A percentile compares a stretch with the other conserved stretches of the same genome.
Evolutionary conservation across 805 yeast genomes (phyloP).

Genomic region (Barnettozyma populi): DNA sequence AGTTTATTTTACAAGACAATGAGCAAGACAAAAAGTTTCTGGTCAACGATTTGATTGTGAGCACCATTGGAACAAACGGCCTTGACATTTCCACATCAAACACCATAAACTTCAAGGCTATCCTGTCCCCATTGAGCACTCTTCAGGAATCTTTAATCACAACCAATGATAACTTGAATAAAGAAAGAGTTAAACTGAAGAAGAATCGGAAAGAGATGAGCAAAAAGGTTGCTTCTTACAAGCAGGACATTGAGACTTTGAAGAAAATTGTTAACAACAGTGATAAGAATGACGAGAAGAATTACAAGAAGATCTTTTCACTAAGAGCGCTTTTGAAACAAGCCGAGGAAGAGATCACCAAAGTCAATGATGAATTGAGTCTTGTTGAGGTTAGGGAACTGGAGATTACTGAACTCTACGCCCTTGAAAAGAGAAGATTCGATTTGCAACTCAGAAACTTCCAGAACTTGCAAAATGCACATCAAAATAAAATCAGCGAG

Average conservation of each 20-base stretch:
- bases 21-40: conserved; percentile 26
- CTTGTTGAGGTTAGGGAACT: conserved; percentile 24
- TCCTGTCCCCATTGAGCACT: conserved; percentile 56
- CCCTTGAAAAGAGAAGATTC: conserved; percentile 33
- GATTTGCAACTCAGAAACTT: conserved; percentile 31
- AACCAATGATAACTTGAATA: conserved; percentile 51
- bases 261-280: conserved; percentile 42
- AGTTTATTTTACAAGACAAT: conserved; percentile 32
- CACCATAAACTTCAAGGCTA: conserved; percentile 26
- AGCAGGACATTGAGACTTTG: conserved; percentile 51
- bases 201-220: conserved; percentile 53
- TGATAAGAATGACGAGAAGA: conserved; percentile 53
- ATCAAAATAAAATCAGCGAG: conserved; percentile 22
- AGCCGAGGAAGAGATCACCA: conserved; percentile 22
- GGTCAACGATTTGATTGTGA: conserved; percentile 34
- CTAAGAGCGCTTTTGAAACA: conserved; percentile 21
- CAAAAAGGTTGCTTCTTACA: conserved; percentile 44
- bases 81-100: conserved; percentile 24
- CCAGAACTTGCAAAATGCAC: conserved; percentile 27
- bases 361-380: conserved; percentile 14
- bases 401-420: conserved; percentile 34
- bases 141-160: conserved; percentile 61
- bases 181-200: conserved; percentile 53
- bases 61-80: conserved; percentile 28
- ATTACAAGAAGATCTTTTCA: conserved; percentile 19